These are phyloP conservation scores for Cordyceps tenuipes DNA, from an alignment of 2,329 filamentous ascomycete genomes.

Conservation along the genomic window DNA sequence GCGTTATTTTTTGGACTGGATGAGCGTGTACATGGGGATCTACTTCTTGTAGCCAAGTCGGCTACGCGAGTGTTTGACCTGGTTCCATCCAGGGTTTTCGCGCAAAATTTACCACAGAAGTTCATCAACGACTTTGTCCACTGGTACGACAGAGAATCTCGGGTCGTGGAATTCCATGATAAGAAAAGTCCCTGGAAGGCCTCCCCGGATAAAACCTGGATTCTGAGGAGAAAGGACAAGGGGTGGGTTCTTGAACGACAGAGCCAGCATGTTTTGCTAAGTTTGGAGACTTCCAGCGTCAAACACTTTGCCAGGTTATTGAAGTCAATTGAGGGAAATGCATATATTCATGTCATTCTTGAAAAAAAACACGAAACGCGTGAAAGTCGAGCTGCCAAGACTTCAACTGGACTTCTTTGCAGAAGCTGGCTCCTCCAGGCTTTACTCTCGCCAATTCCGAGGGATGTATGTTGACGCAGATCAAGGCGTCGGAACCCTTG, in stretches of 20 bases:
- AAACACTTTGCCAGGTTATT: not conserved
- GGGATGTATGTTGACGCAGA: not conserved
- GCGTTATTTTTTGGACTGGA: not conserved
- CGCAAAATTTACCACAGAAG: not conserved
- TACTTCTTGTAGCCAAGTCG: not conserved
- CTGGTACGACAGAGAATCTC: not conserved
- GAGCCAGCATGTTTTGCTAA: not conserved
- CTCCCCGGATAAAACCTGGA: not conserved
- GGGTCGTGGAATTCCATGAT: not conserved
- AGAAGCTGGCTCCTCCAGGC: not conserved
- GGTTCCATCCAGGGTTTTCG: not conserved
- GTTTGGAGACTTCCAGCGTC: not conserved
- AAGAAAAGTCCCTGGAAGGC: not conserved
- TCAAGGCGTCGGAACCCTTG: not conserved
- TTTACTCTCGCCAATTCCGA: slow-evolving; percentile 3
- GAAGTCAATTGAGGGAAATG: not conserved
- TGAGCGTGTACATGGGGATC: not conserved
- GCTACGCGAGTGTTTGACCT: not conserved
- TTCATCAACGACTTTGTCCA: not conserved
- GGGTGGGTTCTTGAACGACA: not conserved
- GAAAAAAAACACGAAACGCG: not conserved
- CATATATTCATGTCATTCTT: not conserved
- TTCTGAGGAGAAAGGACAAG: not conserved
- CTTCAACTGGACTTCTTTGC: not conserved
- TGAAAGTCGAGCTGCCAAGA: not conserved